Conservation (phyloP, 2,329 filamentous ascomycete species). For the Microsporum ferrugineum region DNA sequence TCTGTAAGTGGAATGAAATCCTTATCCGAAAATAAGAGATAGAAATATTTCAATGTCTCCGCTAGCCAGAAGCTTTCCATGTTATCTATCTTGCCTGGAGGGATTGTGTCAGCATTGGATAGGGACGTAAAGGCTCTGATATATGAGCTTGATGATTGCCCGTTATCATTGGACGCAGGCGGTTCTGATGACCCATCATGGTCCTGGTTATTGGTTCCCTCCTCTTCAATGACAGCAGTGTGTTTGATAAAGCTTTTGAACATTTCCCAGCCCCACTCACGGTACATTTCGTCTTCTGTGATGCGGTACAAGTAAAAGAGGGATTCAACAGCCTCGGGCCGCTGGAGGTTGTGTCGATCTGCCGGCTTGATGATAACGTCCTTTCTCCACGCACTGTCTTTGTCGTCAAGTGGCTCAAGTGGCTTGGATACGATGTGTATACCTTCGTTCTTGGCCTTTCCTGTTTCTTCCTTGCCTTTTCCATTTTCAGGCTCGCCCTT, state of each 20-base stretch:
- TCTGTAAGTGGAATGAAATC: conserved; percentile 75
- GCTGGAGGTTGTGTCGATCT: conserved; percentile 87
- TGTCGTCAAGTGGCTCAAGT: conserved; percentile 22
- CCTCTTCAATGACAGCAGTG: conserved; percentile 58
- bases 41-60: conserved; percentile 96
- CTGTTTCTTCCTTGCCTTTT: conserved; percentile 7
- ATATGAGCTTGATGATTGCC: conserved; percentile 14
- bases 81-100: conserved; percentile 64
- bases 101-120: conserved; percentile 59
- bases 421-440: conserved; percentile 26
- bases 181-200: neutral
- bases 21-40: conserved; percentile 77
- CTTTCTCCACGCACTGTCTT: conserved; percentile 49
- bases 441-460: conserved; percentile 19
- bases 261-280: conserved; percentile 98
- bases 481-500: neutral
- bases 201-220: neutral
- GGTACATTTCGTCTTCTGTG: conserved; percentile 76
- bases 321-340: conserved; percentile 92
- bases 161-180: neutral
- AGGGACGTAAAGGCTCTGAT: conserved; percentile 66
- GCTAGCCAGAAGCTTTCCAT: conserved; percentile 99
- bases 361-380: conserved; percentile 70
- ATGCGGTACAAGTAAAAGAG: conserved; percentile 99
- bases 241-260: conserved; percentile 84